A percentile compares a stretch with the other conserved stretches of the same genome.
Conservation (phyloP, 2,329 filamentous ascomycete species). For the Fusarium sp. region DNA sequence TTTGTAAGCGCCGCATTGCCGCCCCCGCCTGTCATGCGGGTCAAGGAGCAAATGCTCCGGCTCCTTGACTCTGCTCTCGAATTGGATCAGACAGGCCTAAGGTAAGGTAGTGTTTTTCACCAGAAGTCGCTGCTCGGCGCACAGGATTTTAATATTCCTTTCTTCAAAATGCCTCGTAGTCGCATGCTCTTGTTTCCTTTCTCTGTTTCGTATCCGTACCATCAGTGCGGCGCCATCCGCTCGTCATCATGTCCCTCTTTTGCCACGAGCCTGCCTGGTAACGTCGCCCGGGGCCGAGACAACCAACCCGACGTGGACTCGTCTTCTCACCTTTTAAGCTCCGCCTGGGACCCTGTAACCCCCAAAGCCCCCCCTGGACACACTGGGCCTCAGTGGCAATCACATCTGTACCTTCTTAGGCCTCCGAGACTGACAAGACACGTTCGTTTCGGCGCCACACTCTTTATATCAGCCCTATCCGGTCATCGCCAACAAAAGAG, state of each 20-base stretch:
- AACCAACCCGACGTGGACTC: conserved; percentile 37
- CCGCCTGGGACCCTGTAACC: conserved; percentile 38
- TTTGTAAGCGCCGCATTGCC: conserved; percentile 53
- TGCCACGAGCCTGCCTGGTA: conserved; percentile 47
- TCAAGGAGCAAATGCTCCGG: conserved; percentile 57
- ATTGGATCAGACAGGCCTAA: conserved; percentile 47
- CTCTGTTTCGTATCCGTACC: conserved; percentile 20
- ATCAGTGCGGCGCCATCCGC: conserved; percentile 39
- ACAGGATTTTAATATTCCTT: conserved; percentile 48
- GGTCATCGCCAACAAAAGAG: conserved; percentile 25
- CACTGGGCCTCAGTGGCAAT: conserved; percentile 45
- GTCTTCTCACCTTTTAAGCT: conserved; percentile 38
- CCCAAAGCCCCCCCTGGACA: conserved; percentile 35
- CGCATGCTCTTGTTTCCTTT: conserved; percentile 43
- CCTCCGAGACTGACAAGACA: conserved; percentile 22
- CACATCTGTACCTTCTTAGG: conserved; percentile 20
- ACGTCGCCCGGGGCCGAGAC: conserved; percentile 42
- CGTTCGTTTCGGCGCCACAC: conserved; percentile 42
- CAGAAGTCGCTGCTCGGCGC: conserved; percentile 46
- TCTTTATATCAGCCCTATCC: conserved; percentile 52
- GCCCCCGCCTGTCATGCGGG: conserved; percentile 51
- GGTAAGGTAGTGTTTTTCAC: conserved; percentile 44
- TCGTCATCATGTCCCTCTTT: conserved; percentile 46
- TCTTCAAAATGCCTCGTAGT: conserved; percentile 53
- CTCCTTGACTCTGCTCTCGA: conserved; percentile 43